phyloP scores from a whole-genome alignment of 345 rosid genomes.

The Lumnitzera racemosa region DNA sequence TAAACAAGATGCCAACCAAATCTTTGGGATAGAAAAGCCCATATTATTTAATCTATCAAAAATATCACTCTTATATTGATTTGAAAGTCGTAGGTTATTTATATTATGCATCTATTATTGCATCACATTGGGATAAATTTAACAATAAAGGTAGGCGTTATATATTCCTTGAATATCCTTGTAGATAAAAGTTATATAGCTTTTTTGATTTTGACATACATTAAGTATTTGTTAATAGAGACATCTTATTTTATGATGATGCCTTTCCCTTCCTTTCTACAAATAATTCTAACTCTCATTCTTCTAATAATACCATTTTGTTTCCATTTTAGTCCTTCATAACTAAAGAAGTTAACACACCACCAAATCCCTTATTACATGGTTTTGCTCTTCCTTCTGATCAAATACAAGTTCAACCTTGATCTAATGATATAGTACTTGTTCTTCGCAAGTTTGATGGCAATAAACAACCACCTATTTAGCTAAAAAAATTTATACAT shows the following conservation, averaged over 20 bases:
- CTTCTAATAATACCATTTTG: neutral
- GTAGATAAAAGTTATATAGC: neutral
- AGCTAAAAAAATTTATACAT: too few species aligned
- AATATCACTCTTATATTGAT: neutral
- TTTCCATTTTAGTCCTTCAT: neutral
- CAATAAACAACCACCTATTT: too few species aligned
- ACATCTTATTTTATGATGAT: neutral
- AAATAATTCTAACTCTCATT: neutral
- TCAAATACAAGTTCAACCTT: too few species aligned
- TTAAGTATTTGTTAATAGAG: neutral
- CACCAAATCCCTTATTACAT: too few species aligned
- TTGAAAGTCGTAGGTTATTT: neutral
- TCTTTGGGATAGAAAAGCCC: neutral
- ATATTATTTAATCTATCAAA: neutral
- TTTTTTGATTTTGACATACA: neutral
- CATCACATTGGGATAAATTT: neutral
- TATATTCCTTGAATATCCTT: neutral
- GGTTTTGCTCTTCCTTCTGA: too few species aligned
- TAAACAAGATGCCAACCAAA: neutral
- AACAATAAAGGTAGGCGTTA: neutral
- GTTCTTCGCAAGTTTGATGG: too few species aligned
- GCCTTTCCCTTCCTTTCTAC: neutral
- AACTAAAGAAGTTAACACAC: too few species aligned
- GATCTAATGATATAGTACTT: too few species aligned
- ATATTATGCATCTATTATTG: neutral